Conservation (phyloP, 495 filamentous ascomycete species). For the Penicillium alfredii region DNA sequence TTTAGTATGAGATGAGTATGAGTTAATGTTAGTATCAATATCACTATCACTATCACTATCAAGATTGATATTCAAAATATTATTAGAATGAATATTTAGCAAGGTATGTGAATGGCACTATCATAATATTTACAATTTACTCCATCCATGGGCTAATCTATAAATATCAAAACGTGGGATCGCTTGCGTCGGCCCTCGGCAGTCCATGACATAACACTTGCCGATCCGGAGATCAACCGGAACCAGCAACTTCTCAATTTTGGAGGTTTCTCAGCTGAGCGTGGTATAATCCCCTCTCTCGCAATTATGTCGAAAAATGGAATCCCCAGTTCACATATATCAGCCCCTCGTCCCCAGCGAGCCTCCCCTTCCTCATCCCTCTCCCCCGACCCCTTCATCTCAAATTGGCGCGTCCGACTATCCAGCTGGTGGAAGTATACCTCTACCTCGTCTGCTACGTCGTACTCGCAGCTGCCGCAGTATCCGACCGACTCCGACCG, state of each 20-base stretch:
- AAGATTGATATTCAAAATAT: too few relatives aligned
- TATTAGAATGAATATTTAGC: too few relatives aligned
- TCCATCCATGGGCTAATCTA: too few relatives aligned
- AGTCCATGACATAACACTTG: constrained; percentile 20
- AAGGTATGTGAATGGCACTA: too few relatives aligned
- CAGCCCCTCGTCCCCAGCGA: constrained; percentile 4
- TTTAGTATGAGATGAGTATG: background rate
- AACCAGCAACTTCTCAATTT: constrained; percentile 8
- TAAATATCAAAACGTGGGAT: too few relatives aligned
- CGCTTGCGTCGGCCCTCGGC: constrained; percentile 19
- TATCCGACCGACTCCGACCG: too few relatives aligned
- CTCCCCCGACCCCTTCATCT: constrained; percentile 11
- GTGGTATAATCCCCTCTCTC: background rate
- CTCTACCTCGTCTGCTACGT: background rate
- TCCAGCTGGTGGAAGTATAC: constrained; percentile 10
- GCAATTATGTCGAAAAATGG: constrained; percentile 11
- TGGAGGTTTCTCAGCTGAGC: background rate
- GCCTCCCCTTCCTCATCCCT: constrained; percentile 1
- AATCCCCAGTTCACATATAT: constrained; percentile 6
- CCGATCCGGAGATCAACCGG: constrained; percentile 13
- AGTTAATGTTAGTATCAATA: background rate
- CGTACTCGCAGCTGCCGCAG: constrained; percentile 14
- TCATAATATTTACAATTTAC: too few relatives aligned
- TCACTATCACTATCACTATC: too few relatives aligned
- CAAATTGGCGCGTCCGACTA: constrained; percentile 6